These are phyloP conservation scores for Penicillium sp. DNA, from an alignment of 2,329 filamentous ascomycete species.

Conservation along the genomic window DNA sequence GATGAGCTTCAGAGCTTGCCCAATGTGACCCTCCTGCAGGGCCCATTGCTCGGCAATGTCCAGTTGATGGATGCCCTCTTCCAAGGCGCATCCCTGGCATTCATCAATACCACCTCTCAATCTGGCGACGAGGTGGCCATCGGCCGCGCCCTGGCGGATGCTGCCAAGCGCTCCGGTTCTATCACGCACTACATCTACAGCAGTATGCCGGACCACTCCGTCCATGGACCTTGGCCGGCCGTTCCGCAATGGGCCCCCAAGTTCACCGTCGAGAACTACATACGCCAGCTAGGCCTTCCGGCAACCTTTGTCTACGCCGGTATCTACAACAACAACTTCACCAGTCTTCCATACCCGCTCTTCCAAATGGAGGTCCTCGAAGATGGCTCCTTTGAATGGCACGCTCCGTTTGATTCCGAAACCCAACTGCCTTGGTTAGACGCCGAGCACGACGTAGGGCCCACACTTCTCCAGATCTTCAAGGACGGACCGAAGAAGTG, in stretches of 20 bases:
- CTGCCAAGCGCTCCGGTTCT: constrained; percentile 73
- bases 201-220: constrained; percentile 92
- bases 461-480: constrained; percentile 88
- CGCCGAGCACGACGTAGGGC: constrained; percentile 92
- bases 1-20: constrained; percentile 79
- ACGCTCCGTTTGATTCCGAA: constrained; percentile 88
- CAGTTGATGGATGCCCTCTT: constrained; percentile 76
- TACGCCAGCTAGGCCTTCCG: constrained; percentile 76
- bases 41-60: constrained; percentile 69
- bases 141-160: constrained; percentile 83
- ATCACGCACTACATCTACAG: constrained; percentile 94
- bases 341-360: constrained; percentile 83
- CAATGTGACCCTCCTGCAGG: constrained; percentile 73
- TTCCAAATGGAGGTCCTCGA: constrained; percentile 90
- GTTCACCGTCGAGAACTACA: constrained; percentile 88
- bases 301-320: constrained; percentile 94
- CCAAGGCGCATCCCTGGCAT: constrained; percentile 80
- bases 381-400: constrained; percentile 88
- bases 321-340: constrained; percentile 99
- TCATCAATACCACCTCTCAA: constrained; percentile 97
- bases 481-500: constrained; percentile 88
- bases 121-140: constrained; percentile 85
- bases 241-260: constrained; percentile 91
- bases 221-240: constrained; percentile 78
- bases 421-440: constrained; percentile 92